Percentiles rank a stretch among this genome's conserved stretches.
These are phyloP conservation scores for Blumeriella jaapii DNA, from an alignment of 2,329 filamentous ascomycete genomes.

Conservation along the genomic window DNA sequence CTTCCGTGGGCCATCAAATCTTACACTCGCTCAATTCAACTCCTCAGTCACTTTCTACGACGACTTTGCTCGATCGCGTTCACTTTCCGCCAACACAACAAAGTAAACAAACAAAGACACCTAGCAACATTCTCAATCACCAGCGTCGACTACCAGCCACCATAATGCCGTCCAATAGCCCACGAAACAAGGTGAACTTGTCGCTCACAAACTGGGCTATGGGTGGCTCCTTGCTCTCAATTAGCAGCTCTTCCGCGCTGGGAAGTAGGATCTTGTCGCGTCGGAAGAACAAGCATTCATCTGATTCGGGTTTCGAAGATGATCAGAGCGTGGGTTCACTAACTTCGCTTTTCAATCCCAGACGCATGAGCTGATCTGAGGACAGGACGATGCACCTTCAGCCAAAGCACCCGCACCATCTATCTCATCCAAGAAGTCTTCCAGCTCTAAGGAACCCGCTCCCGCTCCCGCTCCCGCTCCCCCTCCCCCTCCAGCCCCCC, in stretches of 20 bases:
- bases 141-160: not conserved
- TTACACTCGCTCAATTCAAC: too few relatives aligned
- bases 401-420: not conserved
- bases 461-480: too few relatives aligned
- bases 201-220: constrained; percentile 25
- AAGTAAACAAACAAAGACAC: too few relatives aligned
- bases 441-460: not conserved
- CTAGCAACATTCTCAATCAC: too few relatives aligned
- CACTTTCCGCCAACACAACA: too few relatives aligned
- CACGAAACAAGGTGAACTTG: constrained; percentile 16
- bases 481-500: too few relatives aligned
- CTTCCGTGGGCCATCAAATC: too few relatives aligned
- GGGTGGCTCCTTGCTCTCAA: constrained; percentile 19
- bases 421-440: not conserved
- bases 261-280: not conserved
- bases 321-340: not conserved
- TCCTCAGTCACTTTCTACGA: too few relatives aligned
- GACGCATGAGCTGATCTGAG: not conserved
- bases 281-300: not conserved
- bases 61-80: too few relatives aligned
- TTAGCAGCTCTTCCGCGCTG: constrained; percentile 2
- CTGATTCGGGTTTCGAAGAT: not conserved
- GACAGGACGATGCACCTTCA: not conserved
- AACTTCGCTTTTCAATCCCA: not conserved
- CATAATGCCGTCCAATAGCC: constrained; percentile 4